Evolutionary conservation across 345 rosid species (phyloP), one percentile per base, ranked within the genome.

Genomic region (Linum trigynum): DNA sequence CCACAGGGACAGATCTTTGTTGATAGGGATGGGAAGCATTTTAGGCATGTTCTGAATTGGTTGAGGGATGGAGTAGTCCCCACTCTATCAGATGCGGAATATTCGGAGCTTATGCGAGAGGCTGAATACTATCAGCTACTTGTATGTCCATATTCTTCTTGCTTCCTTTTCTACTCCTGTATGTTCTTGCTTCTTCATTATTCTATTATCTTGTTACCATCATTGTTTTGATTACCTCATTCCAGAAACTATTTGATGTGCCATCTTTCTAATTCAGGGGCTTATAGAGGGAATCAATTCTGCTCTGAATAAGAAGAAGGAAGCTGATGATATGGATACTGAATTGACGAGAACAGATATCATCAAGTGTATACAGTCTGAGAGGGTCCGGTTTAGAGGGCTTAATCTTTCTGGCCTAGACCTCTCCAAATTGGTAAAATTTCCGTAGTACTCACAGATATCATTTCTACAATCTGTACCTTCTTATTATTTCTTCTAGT

Each of bases 31-130:
- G 97, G 98, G 40, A 82, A 81, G 65, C 85, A 85, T 74, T 92
- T 92, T 61, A 82, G 98, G 57, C 96, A 90, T 75, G 76, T 92
- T 63, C 76, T 92, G 43, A 92, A 92, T 72, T 88, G 98, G 96
- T 76, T 92, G 83, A 85, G 97, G 75, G 97, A 90, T 84, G 98
- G 98, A 16, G 79, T 79, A 71, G 76, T 84, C 65, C 91, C 98
- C 6, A 67, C 61, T 59, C 72, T 92, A 16, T 68, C 87, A 41
- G 97, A 90, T 71, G 53, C 77, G 67, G 78, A 76, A 64, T 84
- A 84, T 75, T 79, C 71, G 17, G 87, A 92, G 79, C 88, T 92
- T 69, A 73, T 82, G 62, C 83, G 87, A 12, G 97, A 92, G 79
- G 96, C 90, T 55, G 94, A 87, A 74, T 88, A 90, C 75, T 92